Conservation (phyloP, 495 filamentous ascomycete species). For the Penicillium desertorum region DNA sequence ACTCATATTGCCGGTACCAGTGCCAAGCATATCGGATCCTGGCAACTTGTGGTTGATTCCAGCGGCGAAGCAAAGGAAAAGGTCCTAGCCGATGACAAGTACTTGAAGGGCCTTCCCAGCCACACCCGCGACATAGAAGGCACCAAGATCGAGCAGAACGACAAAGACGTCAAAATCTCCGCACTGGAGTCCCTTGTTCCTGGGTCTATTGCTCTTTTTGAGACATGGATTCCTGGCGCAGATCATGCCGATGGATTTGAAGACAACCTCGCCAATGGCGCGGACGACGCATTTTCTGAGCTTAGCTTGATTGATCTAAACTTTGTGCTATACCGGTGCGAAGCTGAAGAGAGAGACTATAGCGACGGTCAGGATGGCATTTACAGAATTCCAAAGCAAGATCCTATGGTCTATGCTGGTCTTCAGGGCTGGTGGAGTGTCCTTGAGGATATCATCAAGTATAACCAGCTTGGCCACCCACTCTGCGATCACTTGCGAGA, state of each 20-base stretch:
- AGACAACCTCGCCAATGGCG: slow-evolving; percentile 77
- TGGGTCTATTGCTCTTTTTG: slow-evolving; percentile 90
- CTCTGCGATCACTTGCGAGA: slow-evolving; percentile 89
- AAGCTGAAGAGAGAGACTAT: slow-evolving; percentile 83
- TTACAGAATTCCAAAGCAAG: slow-evolving; percentile 81
- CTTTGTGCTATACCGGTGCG: slow-evolving; percentile 86
- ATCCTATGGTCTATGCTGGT: slow-evolving; percentile 88
- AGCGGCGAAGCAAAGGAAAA: slow-evolving; percentile 61
- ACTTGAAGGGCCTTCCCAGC: slow-evolving; percentile 78
- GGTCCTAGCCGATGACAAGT: slow-evolving; percentile 64
- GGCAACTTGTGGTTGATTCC: slow-evolving; percentile 80
- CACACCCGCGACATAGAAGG: slow-evolving; percentile 70
- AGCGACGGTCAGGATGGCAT: slow-evolving; percentile 79
- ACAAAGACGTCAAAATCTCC: slow-evolving; percentile 71
- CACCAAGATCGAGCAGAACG: slow-evolving; percentile 63
- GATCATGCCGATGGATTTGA: slow-evolving; percentile 80
- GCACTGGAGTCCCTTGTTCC: slow-evolving; percentile 83
- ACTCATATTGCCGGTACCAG: slow-evolving; percentile 71
- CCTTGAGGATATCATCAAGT: slow-evolving; percentile 75
- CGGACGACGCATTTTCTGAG: slow-evolving; percentile 72
- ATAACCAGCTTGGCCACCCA: slow-evolving; percentile 91
- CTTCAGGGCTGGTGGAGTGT: slow-evolving; percentile 99
- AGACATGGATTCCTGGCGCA: slow-evolving; percentile 87
- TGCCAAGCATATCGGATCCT: slow-evolving; percentile 80
- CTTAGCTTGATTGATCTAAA: slow-evolving; percentile 81